Conservation (phyloP, 1,139 yeast species). For the Kurtzmaniella quercitrusa region DNA sequence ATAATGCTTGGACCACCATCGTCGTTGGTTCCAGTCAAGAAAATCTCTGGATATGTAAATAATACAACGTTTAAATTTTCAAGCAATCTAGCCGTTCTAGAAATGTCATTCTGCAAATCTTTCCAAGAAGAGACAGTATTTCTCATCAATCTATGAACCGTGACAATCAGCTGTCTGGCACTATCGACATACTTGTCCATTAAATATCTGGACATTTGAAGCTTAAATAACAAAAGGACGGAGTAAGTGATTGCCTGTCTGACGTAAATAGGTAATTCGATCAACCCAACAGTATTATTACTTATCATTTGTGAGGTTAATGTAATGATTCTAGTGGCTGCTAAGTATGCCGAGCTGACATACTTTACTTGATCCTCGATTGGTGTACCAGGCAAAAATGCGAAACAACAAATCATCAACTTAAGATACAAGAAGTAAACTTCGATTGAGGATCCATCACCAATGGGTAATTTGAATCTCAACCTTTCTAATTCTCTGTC, state of each 20-base stretch:
- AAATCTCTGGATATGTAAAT: slow-evolving; percentile 82
- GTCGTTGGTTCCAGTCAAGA: slow-evolving; percentile 45
- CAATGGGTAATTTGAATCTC: slow-evolving; percentile 57
- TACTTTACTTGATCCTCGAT: slow-evolving; percentile 83
- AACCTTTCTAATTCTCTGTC: slow-evolving; percentile 76
- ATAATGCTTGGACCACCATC: slow-evolving; percentile 55
- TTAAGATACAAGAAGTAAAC: slow-evolving; percentile 76
- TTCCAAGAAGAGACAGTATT: slow-evolving; percentile 91
- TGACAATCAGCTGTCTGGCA: slow-evolving; percentile 88
- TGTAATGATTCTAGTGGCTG: slow-evolving; percentile 81
- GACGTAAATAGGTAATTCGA: slow-evolving; percentile 82
- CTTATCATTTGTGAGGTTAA: slow-evolving; percentile 64
- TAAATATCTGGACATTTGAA: slow-evolving; percentile 76
- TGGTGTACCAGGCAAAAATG: slow-evolving; percentile 88
- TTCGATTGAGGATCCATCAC: slow-evolving; percentile 65
- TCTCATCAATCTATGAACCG: slow-evolving; percentile 82
- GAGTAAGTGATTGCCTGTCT: slow-evolving; percentile 83
- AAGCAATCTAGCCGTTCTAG: slow-evolving; percentile 88
- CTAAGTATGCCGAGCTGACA: slow-evolving; percentile 74
- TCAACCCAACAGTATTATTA: slow-evolving; percentile 57
- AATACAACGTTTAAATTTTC: slow-evolving; percentile 86
- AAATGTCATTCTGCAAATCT: slow-evolving; percentile 83
- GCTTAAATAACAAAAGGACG: slow-evolving; percentile 72
- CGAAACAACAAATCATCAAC: slow-evolving; percentile 82
- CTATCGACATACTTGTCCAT: slow-evolving; percentile 79